Evolutionary conservation across 495 filamentous ascomycete genomes (phyloP).

Genomic region (Usnea hakonensis): DNA sequence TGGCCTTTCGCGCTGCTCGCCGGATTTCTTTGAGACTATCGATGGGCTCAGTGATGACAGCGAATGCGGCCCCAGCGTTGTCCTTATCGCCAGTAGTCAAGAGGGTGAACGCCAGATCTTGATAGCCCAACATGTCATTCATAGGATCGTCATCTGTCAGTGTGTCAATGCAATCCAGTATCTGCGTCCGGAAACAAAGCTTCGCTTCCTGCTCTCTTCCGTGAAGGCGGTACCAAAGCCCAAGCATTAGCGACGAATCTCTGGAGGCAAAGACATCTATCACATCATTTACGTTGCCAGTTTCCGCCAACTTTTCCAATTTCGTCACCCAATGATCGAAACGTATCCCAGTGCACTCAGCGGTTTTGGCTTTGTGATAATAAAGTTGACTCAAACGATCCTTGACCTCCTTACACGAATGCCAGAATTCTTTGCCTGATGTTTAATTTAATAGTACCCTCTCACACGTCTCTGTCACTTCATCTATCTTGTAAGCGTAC

Average conservation of each 20-base stretch:
- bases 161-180: slow-evolving; percentile 4
- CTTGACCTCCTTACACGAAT: background rate
- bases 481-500: background rate
- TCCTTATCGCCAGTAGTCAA: slow-evolving; percentile 1
- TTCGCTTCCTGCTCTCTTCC: slow-evolving; percentile 6
- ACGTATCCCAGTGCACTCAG: background rate
- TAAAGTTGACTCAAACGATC: slow-evolving; percentile 1
- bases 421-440: background rate
- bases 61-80: slow-evolving; percentile 1
- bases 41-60: background rate
- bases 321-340: background rate
- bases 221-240: slow-evolving; percentile 5
- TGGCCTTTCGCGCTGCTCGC: background rate
- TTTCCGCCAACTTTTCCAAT: background rate
- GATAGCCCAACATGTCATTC: slow-evolving; percentile 1
- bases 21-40: background rate
- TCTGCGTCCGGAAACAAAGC: background rate
- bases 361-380: background rate
- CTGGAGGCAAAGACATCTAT: background rate
- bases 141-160: slow-evolving; percentile 9
- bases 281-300: background rate
- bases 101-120: background rate
- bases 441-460: background rate
- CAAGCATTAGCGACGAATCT: background rate
- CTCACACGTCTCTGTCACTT: background rate